Evolutionary conservation across 164 flowering plant species (phyloP).

Genomic region (Warburgia ugandensis): DNA sequence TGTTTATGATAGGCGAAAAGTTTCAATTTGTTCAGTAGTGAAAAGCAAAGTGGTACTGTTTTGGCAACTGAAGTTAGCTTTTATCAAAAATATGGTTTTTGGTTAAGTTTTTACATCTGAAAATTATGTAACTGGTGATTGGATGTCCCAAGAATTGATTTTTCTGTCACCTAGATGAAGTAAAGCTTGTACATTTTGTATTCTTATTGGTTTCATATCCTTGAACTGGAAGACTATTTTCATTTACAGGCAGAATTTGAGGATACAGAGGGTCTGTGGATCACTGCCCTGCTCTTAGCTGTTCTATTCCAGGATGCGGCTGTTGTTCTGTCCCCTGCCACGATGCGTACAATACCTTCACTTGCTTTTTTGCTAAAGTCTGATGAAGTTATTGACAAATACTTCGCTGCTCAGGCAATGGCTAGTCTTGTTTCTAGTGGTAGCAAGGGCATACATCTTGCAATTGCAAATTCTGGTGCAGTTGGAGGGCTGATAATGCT

Average conservation of each 20-base stretch:
- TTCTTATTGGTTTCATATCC: neutral
- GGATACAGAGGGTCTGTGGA: constrained; percentile 75
- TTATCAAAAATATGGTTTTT: too few species aligned
- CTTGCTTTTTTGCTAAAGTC: constrained; percentile 60
- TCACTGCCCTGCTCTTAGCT: constrained; percentile 62
- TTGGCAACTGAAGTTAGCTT: too few species aligned
- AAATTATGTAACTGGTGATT: neutral
- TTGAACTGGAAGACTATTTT: neutral
- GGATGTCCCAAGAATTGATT: neutral
- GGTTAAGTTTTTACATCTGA: neutral
- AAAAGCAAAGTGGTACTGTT: too few species aligned
- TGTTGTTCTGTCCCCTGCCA: constrained; percentile 45
- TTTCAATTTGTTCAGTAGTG: too few species aligned
- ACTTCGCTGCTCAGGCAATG: constrained; percentile 77
- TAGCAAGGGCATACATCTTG: constrained; percentile 46
- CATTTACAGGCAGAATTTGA: constrained; percentile 59
- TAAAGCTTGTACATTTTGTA: too few species aligned
- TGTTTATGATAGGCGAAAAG: too few species aligned
- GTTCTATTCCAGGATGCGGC: constrained; percentile 62
- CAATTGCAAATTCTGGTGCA: constrained; percentile 79
- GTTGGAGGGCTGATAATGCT: constrained; percentile 57
- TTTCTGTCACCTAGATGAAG: neutral
- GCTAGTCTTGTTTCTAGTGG: constrained; percentile 68
- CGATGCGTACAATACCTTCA: constrained; percentile 60
- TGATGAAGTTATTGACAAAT: constrained; percentile 65